Conservation (phyloP, 2,329 filamentous ascomycete genomes). For the Sphaceloma murrayae region DNA sequence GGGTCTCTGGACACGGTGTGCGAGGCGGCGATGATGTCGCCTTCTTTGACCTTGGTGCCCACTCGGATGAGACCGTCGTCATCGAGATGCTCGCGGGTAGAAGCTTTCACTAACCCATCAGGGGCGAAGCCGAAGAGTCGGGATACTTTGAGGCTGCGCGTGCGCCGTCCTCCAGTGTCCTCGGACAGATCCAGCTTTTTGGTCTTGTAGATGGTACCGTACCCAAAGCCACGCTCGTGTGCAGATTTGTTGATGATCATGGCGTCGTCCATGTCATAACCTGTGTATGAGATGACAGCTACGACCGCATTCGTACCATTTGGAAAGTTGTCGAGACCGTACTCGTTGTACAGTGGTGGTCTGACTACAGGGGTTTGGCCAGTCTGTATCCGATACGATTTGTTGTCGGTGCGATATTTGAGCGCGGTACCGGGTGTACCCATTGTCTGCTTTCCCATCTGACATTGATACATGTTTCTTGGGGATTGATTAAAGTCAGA, state of each 20-base stretch:
- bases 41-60: constrained; percentile 66
- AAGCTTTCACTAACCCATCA: constrained; percentile 58
- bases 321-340: constrained; percentile 95
- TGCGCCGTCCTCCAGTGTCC: constrained; percentile 49
- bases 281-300: constrained; percentile 95
- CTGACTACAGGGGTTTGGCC: constrained; percentile 92
- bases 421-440: constrained; percentile 83
- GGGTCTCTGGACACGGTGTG: constrained; percentile 74
- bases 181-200: constrained; percentile 84
- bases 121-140: constrained; percentile 91
- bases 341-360: constrained; percentile 85
- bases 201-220: constrained; percentile 96
- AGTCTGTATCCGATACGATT: constrained; percentile 86
- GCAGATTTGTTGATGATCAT: constrained; percentile 99
- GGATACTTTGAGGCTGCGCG: constrained; percentile 51
- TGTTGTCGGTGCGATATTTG: constrained; percentile 89
- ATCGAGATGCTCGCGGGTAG: constrained; percentile 65
- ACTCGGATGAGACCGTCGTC: constrained; percentile 78
- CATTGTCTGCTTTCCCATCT: constrained; percentile 99
- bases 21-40: constrained; percentile 79
- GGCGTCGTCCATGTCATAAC: constrained; percentile 99
- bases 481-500: constrained; percentile 98
- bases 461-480: constrained; percentile 93
- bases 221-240: constrained; percentile 88
- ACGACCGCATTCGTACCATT: constrained; percentile 94